A percentile compares a stretch with the other conserved stretches of the same genome.
Evolutionary conservation across 257 asterid genomes (phyloP).

Genomic region (Solanum bulbocastanum): DNA sequence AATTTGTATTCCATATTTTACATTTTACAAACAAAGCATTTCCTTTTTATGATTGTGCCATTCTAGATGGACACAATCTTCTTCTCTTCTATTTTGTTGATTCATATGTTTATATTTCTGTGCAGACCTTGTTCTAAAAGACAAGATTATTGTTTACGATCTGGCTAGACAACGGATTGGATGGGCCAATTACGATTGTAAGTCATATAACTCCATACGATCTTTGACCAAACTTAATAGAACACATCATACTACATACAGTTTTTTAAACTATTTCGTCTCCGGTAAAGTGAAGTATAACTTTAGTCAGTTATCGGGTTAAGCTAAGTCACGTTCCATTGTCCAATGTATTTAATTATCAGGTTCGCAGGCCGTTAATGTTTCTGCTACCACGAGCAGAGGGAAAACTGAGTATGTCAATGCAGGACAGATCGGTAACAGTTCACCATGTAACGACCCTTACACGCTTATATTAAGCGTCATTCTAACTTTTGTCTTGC

Average conservation of each 20-base stretch:
- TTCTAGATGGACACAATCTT: background rate
- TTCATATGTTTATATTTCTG: background rate
- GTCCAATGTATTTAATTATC: background rate
- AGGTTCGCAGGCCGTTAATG: conserved; percentile 75
- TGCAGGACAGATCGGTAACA: conserved; percentile 42
- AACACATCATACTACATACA: background rate
- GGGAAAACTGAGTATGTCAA: conserved; percentile 68
- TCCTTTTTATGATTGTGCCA: background rate
- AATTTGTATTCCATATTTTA: background rate
- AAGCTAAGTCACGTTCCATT: background rate
- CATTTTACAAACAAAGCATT: background rate
- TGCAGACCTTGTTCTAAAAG: conserved; percentile 87
- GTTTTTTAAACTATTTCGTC: background rate
- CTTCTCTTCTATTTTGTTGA: background rate
- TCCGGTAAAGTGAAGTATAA: background rate
- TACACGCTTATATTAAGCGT: conserved; percentile 7
- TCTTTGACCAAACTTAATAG: background rate
- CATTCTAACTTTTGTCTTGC: conserved; percentile 28
- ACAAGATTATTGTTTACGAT: conserved; percentile 85
- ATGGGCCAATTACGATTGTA: conserved; percentile 91
- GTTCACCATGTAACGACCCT: conserved; percentile 11
- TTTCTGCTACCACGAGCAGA: conserved; percentile 43
- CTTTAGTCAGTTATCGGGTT: background rate
- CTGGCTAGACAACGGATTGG: conserved; percentile 72
- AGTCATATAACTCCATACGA: conserved; percentile 18